A percentile compares a stretch with the other conserved stretches of the same genome.
Conservation (phyloP, 2,329 filamentous ascomycete genomes). For the Calonectria multiphialidica region DNA sequence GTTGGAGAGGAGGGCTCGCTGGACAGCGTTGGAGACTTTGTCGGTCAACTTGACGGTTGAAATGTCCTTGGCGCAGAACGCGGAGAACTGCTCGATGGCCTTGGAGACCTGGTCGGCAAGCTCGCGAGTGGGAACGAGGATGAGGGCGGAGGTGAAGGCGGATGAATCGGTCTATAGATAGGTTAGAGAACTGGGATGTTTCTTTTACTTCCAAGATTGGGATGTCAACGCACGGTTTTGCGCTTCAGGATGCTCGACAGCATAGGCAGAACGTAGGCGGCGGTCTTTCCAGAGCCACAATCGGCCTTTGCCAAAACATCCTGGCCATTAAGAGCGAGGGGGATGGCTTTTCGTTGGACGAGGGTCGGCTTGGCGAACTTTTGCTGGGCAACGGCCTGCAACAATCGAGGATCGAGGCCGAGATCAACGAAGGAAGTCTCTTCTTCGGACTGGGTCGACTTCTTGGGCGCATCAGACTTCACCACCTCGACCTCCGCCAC, state of each 20-base stretch:
- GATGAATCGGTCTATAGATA: conserved; percentile 58
- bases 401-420: conserved; percentile 84
- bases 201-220: neutral
- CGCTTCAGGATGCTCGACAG: conserved; percentile 85
- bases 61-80: conserved; percentile 88
- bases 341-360: conserved; percentile 89
- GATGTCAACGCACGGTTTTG: conserved; percentile 68
- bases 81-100: conserved; percentile 79
- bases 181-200: conserved; percentile 17
- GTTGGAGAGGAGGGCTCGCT: conserved; percentile 86
- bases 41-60: conserved; percentile 88
- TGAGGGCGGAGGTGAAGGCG: conserved; percentile 77
- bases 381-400: conserved; percentile 88
- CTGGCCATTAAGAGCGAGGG: conserved; percentile 85
- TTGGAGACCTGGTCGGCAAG: conserved; percentile 92
- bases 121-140: conserved; percentile 94
- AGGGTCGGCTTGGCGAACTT: conserved; percentile 89
- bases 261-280: conserved; percentile 93
- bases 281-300: conserved; percentile 96
- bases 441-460: conserved; percentile 38
- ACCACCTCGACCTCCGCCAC: conserved; percentile 46
- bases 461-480: conserved; percentile 41
- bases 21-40: conserved; percentile 90
- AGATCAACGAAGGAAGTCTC: conserved; percentile 78
- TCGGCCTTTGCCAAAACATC: conserved; percentile 94